A percentile compares a stretch with the other conserved stretches of the same genome.
Conservation (phyloP, 2,329 filamentous ascomycete species). For the Nothomitra cinnamomea region DNA sequence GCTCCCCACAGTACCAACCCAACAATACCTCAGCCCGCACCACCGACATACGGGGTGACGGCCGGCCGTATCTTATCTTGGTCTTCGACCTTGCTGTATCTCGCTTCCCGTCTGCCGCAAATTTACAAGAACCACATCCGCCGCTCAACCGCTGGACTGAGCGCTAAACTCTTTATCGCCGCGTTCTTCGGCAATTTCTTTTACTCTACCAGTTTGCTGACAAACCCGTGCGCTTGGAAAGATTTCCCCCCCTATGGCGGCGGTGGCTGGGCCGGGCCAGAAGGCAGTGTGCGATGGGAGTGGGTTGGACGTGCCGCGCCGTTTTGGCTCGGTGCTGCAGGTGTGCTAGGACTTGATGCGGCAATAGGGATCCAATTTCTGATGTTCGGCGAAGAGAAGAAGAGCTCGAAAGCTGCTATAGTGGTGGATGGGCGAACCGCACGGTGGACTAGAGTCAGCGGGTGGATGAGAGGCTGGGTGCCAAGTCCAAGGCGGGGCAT, state of each 20-base stretch:
- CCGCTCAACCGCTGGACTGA: conserved; percentile 45
- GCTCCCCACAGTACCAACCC: conserved; percentile 11
- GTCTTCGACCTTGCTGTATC: conserved; percentile 38
- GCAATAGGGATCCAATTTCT: conserved; percentile 46
- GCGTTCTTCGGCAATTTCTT: conserved; percentile 53
- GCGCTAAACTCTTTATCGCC: conserved; percentile 44
- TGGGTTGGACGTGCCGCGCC: conserved; percentile 43
- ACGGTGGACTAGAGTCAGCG: conserved; percentile 38
- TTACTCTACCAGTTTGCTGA: conserved; percentile 43
- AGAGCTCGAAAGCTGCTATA: conserved; percentile 28
- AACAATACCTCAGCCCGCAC: conserved; percentile 11
- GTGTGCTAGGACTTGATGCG: conserved; percentile 44
- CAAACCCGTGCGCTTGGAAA: conserved; percentile 46
- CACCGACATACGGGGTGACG: conserved; percentile 21
- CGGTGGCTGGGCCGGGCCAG: conserved; percentile 39
- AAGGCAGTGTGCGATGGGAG: conserved; percentile 34
- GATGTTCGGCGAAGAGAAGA: conserved; percentile 34
- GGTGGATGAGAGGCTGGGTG: conserved; percentile 51
- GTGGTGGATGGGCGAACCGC: conserved; percentile 24
- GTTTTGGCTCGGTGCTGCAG: conserved; percentile 49
- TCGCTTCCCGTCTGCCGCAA: conserved; percentile 43
- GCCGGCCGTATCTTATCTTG: conserved; percentile 37
- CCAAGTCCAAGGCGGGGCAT: conserved; percentile 21
- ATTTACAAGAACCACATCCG: conserved; percentile 47
- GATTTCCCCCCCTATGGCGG: conserved; percentile 37